Evolutionary conservation across 306 rosid genomes (phyloP).

Genomic region (Prunus fruticosa): DNA sequence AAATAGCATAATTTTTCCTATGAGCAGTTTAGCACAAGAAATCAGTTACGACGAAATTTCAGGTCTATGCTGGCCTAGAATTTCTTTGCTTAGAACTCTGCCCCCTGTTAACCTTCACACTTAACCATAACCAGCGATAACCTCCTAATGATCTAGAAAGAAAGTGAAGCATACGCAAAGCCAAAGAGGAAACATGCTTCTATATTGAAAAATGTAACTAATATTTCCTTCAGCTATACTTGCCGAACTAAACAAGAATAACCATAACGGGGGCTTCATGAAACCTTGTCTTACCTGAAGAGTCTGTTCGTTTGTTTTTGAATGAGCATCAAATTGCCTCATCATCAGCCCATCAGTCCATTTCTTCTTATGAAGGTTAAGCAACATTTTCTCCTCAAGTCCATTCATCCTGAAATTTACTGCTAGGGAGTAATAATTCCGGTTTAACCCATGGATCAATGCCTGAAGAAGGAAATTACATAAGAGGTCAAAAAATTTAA

Average conservation of each 20-base stretch:
- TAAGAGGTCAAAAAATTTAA: slow-evolving; percentile 19
- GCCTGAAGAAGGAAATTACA: slow-evolving; percentile 50
- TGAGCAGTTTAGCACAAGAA: no score
- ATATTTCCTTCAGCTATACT: not conserved
- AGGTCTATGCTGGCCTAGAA: no score
- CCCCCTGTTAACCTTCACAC: no score
- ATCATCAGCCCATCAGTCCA: slow-evolving; percentile 95
- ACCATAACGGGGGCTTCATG: not conserved
- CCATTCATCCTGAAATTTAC: slow-evolving; percentile 91
- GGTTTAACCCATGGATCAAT: slow-evolving; percentile 86
- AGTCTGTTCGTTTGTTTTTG: slow-evolving; percentile 88
- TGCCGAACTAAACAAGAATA: not conserved
- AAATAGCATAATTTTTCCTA: no score
- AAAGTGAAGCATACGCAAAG: no score
- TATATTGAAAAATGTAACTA: no score
- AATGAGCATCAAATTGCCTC: slow-evolving; percentile 72
- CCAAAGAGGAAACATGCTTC: no score
- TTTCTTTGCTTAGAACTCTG: no score
- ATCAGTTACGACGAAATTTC: no score
- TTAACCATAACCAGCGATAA: no score
- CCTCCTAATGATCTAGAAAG: no score
- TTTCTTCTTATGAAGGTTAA: slow-evolving; percentile 93
- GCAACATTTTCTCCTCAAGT: slow-evolving; percentile 91
- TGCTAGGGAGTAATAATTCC: slow-evolving; percentile 89
- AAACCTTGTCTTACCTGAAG: slow-evolving; percentile 57